Percentiles rank a stretch among this genome's conserved stretches.
Conservation (phyloP, 306 rosid species). For the Dalbergia oliveri region DNA sequence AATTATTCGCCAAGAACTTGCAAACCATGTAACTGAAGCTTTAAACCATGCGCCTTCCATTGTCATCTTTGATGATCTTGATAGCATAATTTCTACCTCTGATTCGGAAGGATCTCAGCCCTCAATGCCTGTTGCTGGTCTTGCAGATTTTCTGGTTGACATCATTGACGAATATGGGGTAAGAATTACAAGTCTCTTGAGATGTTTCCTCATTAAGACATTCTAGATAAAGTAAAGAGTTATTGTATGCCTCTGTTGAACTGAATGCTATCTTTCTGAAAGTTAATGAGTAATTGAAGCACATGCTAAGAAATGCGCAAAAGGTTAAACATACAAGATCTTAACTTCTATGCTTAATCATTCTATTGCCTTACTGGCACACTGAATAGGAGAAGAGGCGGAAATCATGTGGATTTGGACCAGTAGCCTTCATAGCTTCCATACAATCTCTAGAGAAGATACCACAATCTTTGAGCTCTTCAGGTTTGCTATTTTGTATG, state of each 20-base stretch:
- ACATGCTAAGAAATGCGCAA: conserved; percentile 24
- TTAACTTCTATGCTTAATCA: conserved; percentile 38
- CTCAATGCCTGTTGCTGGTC: conserved; percentile 67
- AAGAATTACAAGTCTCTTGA: conserved; percentile 36
- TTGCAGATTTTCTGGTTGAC: conserved; percentile 74
- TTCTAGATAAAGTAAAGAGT: conserved; percentile 10
- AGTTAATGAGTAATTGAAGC: conserved; percentile 19
- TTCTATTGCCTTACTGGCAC: conserved; percentile 22
- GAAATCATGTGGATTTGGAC: conserved; percentile 82
- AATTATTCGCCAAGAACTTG: conserved; percentile 68
- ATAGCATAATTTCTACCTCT: conserved; percentile 75
- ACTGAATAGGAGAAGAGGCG: conserved; percentile 71
- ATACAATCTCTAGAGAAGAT: conserved; percentile 77
- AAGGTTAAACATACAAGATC: conserved; percentile 10
- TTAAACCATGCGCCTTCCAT: conserved; percentile 91
- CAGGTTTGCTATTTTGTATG: conserved; percentile 66
- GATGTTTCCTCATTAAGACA: conserved; percentile 11
- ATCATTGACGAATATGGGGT: conserved; percentile 92
- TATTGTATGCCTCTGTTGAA: not conserved
- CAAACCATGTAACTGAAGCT: conserved; percentile 80
- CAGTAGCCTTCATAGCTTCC: conserved; percentile 80
- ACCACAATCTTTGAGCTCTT: conserved; percentile 84
- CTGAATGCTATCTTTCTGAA: conserved; percentile 16
- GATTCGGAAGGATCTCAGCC: conserved; percentile 83
- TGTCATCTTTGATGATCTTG: conserved; percentile 89